phyloP scores from a whole-genome alignment of 331 rosid species.

The Prunus yedoensis region DNA sequence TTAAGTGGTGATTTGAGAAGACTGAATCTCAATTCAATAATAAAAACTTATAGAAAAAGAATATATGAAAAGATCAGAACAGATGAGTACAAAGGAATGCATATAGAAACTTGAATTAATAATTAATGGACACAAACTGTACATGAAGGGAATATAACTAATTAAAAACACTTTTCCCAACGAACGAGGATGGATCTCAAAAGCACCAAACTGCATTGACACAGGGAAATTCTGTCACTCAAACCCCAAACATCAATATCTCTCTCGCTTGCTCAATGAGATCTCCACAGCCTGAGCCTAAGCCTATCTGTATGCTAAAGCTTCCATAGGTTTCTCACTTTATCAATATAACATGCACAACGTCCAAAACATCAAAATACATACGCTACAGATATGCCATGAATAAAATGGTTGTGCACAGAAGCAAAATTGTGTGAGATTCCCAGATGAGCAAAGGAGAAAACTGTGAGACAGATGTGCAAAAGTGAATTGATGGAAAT shows the following conservation, averaged over 20 bases:
- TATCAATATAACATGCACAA: conserved; percentile 1
- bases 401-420: neutral
- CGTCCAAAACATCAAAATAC: conserved; percentile 11
- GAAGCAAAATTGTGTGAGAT: neutral
- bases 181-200: conserved; percentile 22
- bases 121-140: neutral
- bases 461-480: neutral
- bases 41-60: neutral
- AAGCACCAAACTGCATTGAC: conserved; percentile 10
- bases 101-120: neutral
- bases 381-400: no score
- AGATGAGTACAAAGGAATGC: neutral
- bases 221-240: conserved; percentile 10
- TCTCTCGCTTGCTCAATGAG: neutral
- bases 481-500: neutral
- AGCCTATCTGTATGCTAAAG: neutral
- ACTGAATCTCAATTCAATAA: neutral
- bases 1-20: no score
- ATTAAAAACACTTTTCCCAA: conserved; percentile 2
- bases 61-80: neutral
- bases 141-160: neutral
- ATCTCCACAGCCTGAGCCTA: neutral
- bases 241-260: neutral
- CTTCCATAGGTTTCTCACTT: neutral
- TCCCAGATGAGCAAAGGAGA: neutral